Conservation (phyloP, 805 yeast species). For the Schwanniomyces sp. region DNA sequence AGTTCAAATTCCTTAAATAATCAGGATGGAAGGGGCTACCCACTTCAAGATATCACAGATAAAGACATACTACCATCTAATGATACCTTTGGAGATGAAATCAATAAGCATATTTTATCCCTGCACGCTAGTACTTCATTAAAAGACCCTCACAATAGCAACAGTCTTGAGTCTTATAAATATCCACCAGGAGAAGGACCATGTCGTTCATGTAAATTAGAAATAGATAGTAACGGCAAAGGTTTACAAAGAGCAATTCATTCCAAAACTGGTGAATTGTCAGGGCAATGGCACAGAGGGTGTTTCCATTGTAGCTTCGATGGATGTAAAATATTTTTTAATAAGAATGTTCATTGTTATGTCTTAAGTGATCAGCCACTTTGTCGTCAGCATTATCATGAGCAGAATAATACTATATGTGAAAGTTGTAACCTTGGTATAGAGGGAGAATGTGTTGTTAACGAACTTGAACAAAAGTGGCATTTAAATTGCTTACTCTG, state of each 20-base stretch:
- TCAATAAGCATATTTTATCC: neutral
- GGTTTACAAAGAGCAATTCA: slow-evolving; percentile 61
- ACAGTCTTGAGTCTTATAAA: neutral
- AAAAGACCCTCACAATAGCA: no score
- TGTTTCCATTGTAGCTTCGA: slow-evolving; percentile 71
- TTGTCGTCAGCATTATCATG: slow-evolving; percentile 78
- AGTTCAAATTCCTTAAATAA: slow-evolving; percentile 1
- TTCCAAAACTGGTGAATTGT: slow-evolving; percentile 79
- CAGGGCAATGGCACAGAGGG: slow-evolving; percentile 91
- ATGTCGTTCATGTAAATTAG: slow-evolving; percentile 68
- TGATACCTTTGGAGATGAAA: neutral
- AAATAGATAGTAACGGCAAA: slow-evolving; percentile 42
- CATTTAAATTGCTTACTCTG: slow-evolving; percentile 77
- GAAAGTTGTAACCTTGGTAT: slow-evolving; percentile 69
- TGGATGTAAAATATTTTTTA: slow-evolving; percentile 57
- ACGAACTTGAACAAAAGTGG: slow-evolving; percentile 67
- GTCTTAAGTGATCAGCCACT: slow-evolving; percentile 78
- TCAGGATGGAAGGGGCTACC: slow-evolving; percentile 1
- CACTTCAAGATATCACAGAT: neutral
- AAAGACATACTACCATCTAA: neutral
- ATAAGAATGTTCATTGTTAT: slow-evolving; percentile 66
- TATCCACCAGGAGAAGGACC: slow-evolving; percentile 71
- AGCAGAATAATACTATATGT: slow-evolving; percentile 73
- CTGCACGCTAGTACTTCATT: no score
- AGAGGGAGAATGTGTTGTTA: slow-evolving; percentile 89